Evolutionary conservation across 177 flowering plant species (phyloP).

Genomic region (Telopea speciosissima): DNA sequence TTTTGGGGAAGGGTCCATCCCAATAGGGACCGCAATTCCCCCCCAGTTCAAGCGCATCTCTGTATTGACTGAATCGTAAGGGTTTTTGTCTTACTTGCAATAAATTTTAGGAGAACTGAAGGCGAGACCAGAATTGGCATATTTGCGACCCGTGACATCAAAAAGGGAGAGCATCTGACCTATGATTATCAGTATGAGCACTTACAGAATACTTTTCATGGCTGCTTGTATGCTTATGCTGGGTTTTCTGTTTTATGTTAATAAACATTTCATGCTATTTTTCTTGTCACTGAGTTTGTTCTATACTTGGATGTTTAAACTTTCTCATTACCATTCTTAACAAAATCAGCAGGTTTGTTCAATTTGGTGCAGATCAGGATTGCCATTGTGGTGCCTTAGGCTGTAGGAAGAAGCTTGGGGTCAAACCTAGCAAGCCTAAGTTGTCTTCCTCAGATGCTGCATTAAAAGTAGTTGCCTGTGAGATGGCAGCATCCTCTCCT

Average conservation of each 20-base stretch:
- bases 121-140: conserved; percentile 99
- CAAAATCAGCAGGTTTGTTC: conserved; percentile 85
- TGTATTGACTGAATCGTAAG: no score
- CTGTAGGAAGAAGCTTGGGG: conserved; percentile 85
- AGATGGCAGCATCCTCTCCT: conserved; percentile 53
- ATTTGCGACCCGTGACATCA: conserved; percentile 81
- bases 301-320: background rate
- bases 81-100: background rate
- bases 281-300: background rate
- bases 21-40: no score
- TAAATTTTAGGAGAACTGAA: conserved; percentile 64
- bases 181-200: conserved; percentile 90
- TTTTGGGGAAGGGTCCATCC: no score
- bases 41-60: no score
- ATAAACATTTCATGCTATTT: background rate
- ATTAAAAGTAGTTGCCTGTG: conserved; percentile 51
- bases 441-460: conserved; percentile 62
- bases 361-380: conserved; percentile 99
- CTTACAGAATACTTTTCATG: conserved; percentile 11
- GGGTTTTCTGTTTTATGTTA: background rate
- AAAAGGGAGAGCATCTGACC: conserved; percentile 81
- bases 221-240: background rate
- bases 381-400: conserved; percentile 86
- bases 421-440: conserved; percentile 70
- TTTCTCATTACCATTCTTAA: conserved; percentile 24